phyloP scores from a whole-genome alignment of 768 basidiomycete species.

The Suillus discolor region DNA sequence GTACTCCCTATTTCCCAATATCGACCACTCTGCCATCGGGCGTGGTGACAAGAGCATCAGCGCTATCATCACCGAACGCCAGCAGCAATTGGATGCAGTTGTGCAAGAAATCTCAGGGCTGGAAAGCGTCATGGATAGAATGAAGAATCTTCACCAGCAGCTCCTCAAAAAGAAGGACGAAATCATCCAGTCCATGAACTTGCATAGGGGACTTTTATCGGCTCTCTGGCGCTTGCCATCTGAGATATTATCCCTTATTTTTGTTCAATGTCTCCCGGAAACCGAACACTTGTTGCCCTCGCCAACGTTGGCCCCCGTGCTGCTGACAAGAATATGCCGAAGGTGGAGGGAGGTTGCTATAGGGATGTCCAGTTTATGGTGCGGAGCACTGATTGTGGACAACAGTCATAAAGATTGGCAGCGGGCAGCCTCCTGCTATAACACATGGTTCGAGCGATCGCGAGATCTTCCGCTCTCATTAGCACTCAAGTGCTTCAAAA shows the following conservation, averaged over 20 bases:
- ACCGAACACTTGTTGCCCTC: slow-evolving; percentile 2
- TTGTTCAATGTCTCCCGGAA: neutral
- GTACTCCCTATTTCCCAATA: neutral
- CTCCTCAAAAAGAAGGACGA: neutral
- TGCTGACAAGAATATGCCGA: slow-evolving; percentile 1
- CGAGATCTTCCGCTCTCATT: neutral
- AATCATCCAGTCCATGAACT: neutral
- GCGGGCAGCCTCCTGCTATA: neutral
- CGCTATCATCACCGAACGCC: neutral
- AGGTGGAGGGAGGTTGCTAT: neutral
- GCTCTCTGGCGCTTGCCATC: neutral
- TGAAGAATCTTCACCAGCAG: neutral
- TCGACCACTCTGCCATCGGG: neutral
- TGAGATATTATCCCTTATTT: neutral
- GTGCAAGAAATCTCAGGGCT: neutral
- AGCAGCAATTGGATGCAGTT: neutral
- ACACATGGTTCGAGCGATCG: neutral
- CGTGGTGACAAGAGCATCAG: neutral
- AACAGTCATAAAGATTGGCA: neutral
- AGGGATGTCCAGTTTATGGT: neutral
- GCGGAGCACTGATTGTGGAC: neutral
- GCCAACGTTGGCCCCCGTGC: neutral
- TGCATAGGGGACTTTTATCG: neutral
- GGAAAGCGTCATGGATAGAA: neutral
- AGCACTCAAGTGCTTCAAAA: neutral